These are phyloP conservation scores for Boletus pseudo-olivaceus DNA, from an alignment of 768 basidiomycete species.

Conservation along the genomic window DNA sequence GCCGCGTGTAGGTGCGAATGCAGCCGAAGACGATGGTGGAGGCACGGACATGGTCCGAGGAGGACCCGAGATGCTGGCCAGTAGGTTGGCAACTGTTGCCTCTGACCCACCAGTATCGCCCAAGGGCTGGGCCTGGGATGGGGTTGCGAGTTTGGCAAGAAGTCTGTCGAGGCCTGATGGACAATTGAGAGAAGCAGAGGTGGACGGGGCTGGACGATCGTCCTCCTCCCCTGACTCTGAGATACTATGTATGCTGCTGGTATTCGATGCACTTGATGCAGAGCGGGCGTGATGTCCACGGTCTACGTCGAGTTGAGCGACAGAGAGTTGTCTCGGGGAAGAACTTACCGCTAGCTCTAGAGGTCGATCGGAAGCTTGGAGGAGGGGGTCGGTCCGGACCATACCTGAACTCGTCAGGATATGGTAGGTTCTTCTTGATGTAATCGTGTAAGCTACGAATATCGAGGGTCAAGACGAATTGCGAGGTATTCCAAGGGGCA, in stretches of 20 bases:
- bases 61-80: slow-evolving; percentile 48
- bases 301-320: slow-evolving; percentile 19
- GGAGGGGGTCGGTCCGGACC: slow-evolving; percentile 66
- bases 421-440: slow-evolving; percentile 60
- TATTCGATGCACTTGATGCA: slow-evolving; percentile 32
- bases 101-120: slow-evolving; percentile 23
- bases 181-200: slow-evolving; percentile 12
- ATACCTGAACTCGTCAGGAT: slow-evolving; percentile 71
- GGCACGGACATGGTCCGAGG: slow-evolving; percentile 30
- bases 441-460: slow-evolving; percentile 56
- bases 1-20: slow-evolving; percentile 41
- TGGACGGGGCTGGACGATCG: slow-evolving; percentile 9
- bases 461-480: background rate
- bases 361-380: slow-evolving; percentile 41
- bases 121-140: slow-evolving; percentile 19
- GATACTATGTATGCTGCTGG: slow-evolving; percentile 35
- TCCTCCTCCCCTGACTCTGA: slow-evolving; percentile 31
- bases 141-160: slow-evolving; percentile 37
- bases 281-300: slow-evolving; percentile 27
- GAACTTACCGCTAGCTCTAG: slow-evolving; percentile 28
- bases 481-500: background rate
- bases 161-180: slow-evolving; percentile 43
- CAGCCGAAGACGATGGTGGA: slow-evolving; percentile 27
- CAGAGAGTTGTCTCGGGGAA: background rate
- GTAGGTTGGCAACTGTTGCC: slow-evolving; percentile 40